These are phyloP conservation scores for Mycena epipterygia DNA, from an alignment of 768 basidiomycete genomes.

Conservation along the genomic window DNA sequence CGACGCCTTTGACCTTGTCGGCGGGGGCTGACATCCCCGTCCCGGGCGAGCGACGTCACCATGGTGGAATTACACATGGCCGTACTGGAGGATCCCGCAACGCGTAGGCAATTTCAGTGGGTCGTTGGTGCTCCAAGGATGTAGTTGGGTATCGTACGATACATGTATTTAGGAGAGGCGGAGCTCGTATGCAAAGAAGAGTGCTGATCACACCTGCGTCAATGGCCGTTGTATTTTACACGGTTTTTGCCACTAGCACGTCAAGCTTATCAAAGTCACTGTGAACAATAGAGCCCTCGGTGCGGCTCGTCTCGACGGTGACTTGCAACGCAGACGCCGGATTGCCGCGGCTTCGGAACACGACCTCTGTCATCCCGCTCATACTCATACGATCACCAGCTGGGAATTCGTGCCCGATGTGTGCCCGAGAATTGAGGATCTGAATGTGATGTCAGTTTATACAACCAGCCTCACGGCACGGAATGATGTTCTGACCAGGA, in stretches of 20 bases:
- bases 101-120: not conserved
- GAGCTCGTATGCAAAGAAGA: too few relatives aligned
- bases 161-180: not conserved
- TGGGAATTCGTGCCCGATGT: not conserved
- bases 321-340: too few relatives aligned
- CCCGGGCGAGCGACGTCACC: slow-evolving; percentile 31
- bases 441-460: not conserved
- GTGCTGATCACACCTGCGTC: too few relatives aligned
- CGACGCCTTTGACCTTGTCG: slow-evolving; percentile 46
- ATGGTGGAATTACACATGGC: slow-evolving; percentile 33
- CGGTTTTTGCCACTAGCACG: too few relatives aligned
- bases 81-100: slow-evolving; percentile 43
- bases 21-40: slow-evolving; percentile 43
- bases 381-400: too few relatives aligned
- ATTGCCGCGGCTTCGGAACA: too few relatives aligned
- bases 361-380: too few relatives aligned
- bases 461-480: too few relatives aligned
- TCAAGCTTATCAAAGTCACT: too few relatives aligned
- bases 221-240: too few relatives aligned
- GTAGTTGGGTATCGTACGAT: not conserved
- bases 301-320: too few relatives aligned
- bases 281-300: too few relatives aligned
- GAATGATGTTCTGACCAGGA: not conserved
- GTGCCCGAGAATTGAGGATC: not conserved
- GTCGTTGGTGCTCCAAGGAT: not conserved